Evolutionary conservation across 805 yeast genomes (phyloP), one percentile per base, ranked within the genome.

Genomic region (Starmerella stigmatis): DNA sequence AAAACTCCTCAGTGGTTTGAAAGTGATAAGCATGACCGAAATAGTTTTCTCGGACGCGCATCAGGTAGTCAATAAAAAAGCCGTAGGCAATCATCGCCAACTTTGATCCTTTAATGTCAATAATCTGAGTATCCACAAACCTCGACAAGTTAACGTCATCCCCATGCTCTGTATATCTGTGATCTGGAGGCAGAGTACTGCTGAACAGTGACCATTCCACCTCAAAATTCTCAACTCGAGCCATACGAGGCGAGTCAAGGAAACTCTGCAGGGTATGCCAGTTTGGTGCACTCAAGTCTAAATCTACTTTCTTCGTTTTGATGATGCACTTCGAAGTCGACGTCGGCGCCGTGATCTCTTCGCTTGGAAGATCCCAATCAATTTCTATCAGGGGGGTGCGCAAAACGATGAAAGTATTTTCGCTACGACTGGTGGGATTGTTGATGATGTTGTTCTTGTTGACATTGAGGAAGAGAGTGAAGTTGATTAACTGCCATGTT

Each of bases 181-280:
- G 49, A 2, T 40, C 30, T 3, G 39, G 27, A 2, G 42, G 12
- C 13, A 49, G 30, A 73, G 61, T 84, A 81, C 50, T 46, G 29
- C 0, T 17, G 29, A 80, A 74, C 60, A 86, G 84, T 0, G 78
- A 71, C 0, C 96, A 94, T 1, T 63, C 62, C 15, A 86, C 61
- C 2, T 59, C 62, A 54, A 86, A 80, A 44, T 78, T 72, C 22
- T 72, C 66, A 0, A 86, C 76, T 49, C 77, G 66, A 0, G 95
- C 97, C 50, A 86, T 70, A 13, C 73, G 72, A 16, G 72, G 74
- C 11, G 72, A 64, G 38, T 72, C 71, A 65, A 83, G 60, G 53
- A 89, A 89, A 39, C 81, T 79, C 44, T 78, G 74, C 21, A 78
- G 66, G 0, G 97, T 88, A 57, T 86, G 94, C 95, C 97, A 92